Evolutionary conservation across 306 rosid species (phyloP), one percentile per base, ranked within the genome.

Genomic region (Rosa rugosa): DNA sequence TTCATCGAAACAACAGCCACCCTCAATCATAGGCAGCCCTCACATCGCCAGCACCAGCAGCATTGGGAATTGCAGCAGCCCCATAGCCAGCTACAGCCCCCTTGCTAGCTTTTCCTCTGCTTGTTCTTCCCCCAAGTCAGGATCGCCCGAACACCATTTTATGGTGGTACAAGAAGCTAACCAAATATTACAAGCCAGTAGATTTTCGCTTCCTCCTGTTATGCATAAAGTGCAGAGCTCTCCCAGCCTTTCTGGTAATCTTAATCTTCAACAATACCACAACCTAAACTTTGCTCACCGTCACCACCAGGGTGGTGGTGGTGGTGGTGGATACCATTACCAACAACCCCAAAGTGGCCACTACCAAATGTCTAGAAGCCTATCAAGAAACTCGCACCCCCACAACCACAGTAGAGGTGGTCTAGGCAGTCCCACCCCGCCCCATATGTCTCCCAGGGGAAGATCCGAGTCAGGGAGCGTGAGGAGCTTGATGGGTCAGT

Each of bases 61-160:
- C 50, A 17, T 6, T 42, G 27, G 72, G 5, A 8, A 23, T 60
- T 60, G 76, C 44, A 53, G 83, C 2, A 71, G 59, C 5, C 25
- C 79, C 2, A 85, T 42, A 71, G 72, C 73, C 14, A 77, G 44
- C 40, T 62, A 13, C 42, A 72, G 62, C 68, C 72, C 77, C 51
- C 22, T 54, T 10, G 51, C 78, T 11, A 81, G 66, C 75, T 38
- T 72, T 1, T 76, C 75, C 10, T 94, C 98, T 0, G 84, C 88
- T 0, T 87, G 93, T 80, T 89, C 97, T 22, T 91, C 97, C 0
- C 99, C 99, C 0, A 86, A 78, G 51, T 87, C 90, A n/a, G 80
- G 5, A 42, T 94, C 97, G 18, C 97, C 97, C 0, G 97, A 91
- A 3, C 82, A 71, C 44, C 87, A 82, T 1, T 12, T 6, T 14